phyloP scores from a whole-genome alignment of 805 yeast species.

The Candida yuanshanica region DNA sequence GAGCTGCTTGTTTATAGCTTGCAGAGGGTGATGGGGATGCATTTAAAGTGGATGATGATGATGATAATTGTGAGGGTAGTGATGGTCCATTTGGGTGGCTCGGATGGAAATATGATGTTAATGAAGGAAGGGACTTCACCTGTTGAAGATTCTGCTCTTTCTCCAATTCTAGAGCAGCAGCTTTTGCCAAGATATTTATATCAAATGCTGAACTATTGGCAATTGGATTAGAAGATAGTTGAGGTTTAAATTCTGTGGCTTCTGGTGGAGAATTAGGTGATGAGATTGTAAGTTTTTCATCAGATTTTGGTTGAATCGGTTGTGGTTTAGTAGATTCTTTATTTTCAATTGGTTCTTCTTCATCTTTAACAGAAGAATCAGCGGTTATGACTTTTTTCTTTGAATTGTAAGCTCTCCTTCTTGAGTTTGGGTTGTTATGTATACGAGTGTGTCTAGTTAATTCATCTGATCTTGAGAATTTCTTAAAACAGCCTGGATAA shows the following conservation, averaged over 20 bases:
- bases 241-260: constrained; percentile 10
- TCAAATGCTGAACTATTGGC: constrained; percentile 19
- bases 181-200: constrained; percentile 25
- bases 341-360: background rate
- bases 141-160: constrained; percentile 24
- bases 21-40: constrained; percentile 10
- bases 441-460: constrained; percentile 68
- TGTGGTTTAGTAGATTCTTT: background rate
- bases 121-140: constrained; percentile 24
- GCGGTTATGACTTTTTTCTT: constrained; percentile 23
- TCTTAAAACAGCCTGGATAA: constrained; percentile 63
- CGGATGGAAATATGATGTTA: constrained; percentile 20
- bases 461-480: constrained; percentile 68
- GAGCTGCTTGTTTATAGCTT: constrained; percentile 14
- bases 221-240: constrained; percentile 1
- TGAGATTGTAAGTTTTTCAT: background rate
- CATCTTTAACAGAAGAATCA: background rate
- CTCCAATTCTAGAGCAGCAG: constrained; percentile 26
- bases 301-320: background rate
- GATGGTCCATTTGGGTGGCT: constrained; percentile 1
- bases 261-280: constrained; percentile 22
- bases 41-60: constrained; percentile 7
- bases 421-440: constrained; percentile 65
- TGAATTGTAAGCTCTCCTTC: constrained; percentile 48
- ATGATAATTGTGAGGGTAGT: constrained; percentile 1